Percentiles rank a stretch among this genome's conserved stretches.
phyloP scores from a whole-genome alignment of 192 early-diverging fungal genomes.

The Helicostylum pulchrum region DNA sequence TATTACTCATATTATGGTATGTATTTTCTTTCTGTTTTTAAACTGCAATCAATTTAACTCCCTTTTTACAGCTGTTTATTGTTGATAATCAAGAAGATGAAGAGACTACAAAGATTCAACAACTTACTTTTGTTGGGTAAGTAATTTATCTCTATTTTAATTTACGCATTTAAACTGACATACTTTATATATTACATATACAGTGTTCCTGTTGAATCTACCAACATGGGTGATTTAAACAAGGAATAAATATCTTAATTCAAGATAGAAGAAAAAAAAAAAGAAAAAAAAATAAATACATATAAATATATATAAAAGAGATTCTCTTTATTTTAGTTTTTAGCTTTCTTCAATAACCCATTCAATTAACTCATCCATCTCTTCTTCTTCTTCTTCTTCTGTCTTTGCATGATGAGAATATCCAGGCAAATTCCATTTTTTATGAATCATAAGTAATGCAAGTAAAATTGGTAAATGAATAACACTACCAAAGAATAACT shows the following conservation, averaged over 20 bases:
- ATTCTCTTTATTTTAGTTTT: background rate
- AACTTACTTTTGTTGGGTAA: conserved; percentile 79
- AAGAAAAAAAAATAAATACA: no score
- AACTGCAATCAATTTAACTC: no score
- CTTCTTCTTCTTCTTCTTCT: conserved; percentile 25
- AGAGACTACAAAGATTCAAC: conserved; percentile 79
- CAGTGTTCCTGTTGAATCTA: background rate
- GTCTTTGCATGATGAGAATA: background rate
- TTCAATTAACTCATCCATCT: conserved; percentile 14
- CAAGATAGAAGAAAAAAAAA: no score
- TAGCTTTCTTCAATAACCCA: background rate
- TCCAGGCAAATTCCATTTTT: conserved; percentile 29
- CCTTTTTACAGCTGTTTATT: conserved; percentile 71
- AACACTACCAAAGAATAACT: conserved; percentile 89
- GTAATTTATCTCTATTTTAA: background rate
- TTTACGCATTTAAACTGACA: conserved; percentile 37
- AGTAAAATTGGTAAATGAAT: conserved; percentile 85
- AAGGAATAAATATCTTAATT: conserved; percentile 9
- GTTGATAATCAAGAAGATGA: conserved; percentile 80
- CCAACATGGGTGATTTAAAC: conserved; percentile 15
- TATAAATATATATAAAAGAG: no score
- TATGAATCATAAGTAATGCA: conserved; percentile 88
- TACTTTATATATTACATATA: background rate
- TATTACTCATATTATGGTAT: conserved; percentile 71
- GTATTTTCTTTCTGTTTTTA: conserved; percentile 3